A percentile compares a stretch with the other conserved stretches of the same genome.
These are phyloP conservation scores for Vaccinium myrtillus DNA, from an alignment of 148 eudicot genomes.

Conservation along the genomic window DNA sequence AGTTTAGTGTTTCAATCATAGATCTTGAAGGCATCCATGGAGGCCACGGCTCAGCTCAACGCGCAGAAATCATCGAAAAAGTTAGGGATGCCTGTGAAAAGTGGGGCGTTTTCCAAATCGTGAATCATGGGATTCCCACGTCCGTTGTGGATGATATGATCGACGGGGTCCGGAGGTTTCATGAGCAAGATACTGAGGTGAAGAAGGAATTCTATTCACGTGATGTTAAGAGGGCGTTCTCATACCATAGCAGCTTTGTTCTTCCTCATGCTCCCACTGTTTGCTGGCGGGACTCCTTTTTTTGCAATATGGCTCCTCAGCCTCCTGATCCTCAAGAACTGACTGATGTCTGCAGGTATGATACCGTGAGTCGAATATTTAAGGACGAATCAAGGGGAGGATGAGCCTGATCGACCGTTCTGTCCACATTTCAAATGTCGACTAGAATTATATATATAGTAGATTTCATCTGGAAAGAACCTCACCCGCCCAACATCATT, in stretches of 20 bases:
- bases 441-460: too few species aligned
- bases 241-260: slow-evolving; percentile 9
- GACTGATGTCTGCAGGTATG: slow-evolving; percentile 18
- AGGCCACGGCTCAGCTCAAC: neutral
- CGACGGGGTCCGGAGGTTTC: slow-evolving; percentile 10
- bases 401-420: too few species aligned
- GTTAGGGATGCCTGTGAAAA: slow-evolving; percentile 17
- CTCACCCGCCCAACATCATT: too few species aligned
- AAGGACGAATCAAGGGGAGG: too few species aligned
- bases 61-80: neutral
- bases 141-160: slow-evolving; percentile 14
- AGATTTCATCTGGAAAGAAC: too few species aligned
- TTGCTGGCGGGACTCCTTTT: slow-evolving; percentile 21
- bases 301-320: slow-evolving; percentile 20
- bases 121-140: slow-evolving; percentile 28
- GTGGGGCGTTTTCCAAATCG: slow-evolving; percentile 37
- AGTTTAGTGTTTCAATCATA: slow-evolving; percentile 22
- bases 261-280: slow-evolving; percentile 4
- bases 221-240: neutral
- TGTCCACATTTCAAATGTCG: too few species aligned
- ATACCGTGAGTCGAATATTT: too few species aligned
- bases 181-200: slow-evolving; percentile 11
- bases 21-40: neutral
- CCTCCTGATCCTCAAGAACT: slow-evolving; percentile 17
- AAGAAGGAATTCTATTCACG: slow-evolving; percentile 16